Evolutionary conservation across 768 basidiomycete genomes (phyloP), one percentile per base, ranked within the genome.

Genomic region (Agaricus bisporus): DNA sequence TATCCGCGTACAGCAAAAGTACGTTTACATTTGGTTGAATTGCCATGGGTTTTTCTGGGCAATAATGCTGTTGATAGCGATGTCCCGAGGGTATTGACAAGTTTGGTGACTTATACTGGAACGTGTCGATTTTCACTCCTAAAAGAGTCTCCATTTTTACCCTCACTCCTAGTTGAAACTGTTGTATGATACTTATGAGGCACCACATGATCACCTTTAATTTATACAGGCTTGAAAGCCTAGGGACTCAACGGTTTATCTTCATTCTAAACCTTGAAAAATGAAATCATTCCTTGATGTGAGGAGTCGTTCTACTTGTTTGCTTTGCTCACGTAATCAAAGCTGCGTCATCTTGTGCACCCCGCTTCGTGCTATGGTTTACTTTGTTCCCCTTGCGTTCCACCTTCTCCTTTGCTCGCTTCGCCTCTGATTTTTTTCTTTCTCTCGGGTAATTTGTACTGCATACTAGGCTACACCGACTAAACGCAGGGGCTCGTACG

Each of bases 91-190:
- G 25, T 56, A 18, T 28, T 51, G 14, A 37, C 55, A n/a, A 43
- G 43, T 5, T 25, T 56, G 15, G 32, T 47, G 17, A 20, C 55
- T 7, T 56, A 44, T 42, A 47, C n/a, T 11, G 48, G 17, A n/a
- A 29, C 35, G 14, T 14, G 18, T n/a, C 49, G 29, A 14, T 56
- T 56, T 17, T 47, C 55, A 10, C 38, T 56, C 20, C n/a, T 48
- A 4, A 41, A 39, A 28, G 55, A 56, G 26, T 39, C 55, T 14
- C 49, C 49, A 3, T 51, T 56, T 25, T 42, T 56, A n/a, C 55
- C 55, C 25, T 48, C 47, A 8, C 38, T 54, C 11, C 26, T 54
- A 18, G 43, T 28, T 10, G 35, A 37, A 22, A 14, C 42, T 14
- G 29, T 32, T 28, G n/a, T 15, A 52, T 45, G 43, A 52, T 17